phyloP scores from a whole-genome alignment of 345 rosid genomes.

The Populus euphratica region DNA sequence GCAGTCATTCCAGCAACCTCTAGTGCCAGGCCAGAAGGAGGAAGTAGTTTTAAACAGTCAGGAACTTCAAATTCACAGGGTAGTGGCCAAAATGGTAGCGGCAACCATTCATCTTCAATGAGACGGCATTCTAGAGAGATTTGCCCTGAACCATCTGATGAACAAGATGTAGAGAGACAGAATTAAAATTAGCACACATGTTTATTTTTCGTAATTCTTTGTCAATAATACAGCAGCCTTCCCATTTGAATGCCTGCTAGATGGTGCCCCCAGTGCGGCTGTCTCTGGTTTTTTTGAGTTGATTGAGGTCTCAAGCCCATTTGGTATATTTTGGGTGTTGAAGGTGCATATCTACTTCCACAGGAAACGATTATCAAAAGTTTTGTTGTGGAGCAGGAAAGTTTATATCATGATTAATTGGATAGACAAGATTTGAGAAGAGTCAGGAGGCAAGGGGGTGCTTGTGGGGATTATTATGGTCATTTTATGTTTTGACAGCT shows the following conservation, averaged over 20 bases:
- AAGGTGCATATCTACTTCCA: background rate
- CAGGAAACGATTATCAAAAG: background rate
- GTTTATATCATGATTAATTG: background rate
- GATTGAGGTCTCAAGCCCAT: background rate
- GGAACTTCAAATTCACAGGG: slow-evolving; percentile 76
- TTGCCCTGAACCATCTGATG: slow-evolving; percentile 66
- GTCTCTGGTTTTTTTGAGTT: background rate
- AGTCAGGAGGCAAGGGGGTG: background rate
- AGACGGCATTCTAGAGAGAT: slow-evolving; percentile 83
- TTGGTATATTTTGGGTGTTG: background rate
- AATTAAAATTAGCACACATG: slow-evolving; percentile 35
- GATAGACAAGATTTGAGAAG: background rate
- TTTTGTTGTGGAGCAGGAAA: background rate
- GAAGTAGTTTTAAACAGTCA: slow-evolving; percentile 63
- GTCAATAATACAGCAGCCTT: slow-evolving; percentile 49
- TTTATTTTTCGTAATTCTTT: slow-evolving; percentile 54
- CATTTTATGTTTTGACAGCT: slow-evolving; percentile 14
- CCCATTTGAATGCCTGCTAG: slow-evolving; percentile 26
- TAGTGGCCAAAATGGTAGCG: slow-evolving; percentile 55
- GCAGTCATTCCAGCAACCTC: slow-evolving; percentile 44
- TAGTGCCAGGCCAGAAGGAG: slow-evolving; percentile 35
- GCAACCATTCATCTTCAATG: slow-evolving; percentile 71
- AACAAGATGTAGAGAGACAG: slow-evolving; percentile 51
- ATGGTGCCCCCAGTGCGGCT: background rate
- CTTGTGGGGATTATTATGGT: slow-evolving; percentile 1